Evolutionary conservation across 1,284 basidiomycete species (phyloP).

Genomic region (Austroboletus novae-zelandiae): DNA sequence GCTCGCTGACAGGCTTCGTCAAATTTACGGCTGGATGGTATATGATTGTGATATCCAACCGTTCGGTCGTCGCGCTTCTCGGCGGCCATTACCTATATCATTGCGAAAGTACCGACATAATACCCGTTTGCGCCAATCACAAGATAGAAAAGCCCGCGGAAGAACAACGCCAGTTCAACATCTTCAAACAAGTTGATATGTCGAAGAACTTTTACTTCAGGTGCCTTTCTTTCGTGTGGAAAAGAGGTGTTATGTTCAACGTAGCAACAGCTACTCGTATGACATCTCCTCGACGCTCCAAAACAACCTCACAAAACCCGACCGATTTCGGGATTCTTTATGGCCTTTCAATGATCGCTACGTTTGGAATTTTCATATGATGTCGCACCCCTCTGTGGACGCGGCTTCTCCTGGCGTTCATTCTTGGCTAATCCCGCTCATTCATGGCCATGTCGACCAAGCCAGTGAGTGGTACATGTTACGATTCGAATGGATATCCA

Average conservation of each 20-base stretch:
- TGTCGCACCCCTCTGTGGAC: constrained; percentile 63
- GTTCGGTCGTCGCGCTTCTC: constrained; percentile 89
- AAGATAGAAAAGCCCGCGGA: constrained; percentile 82
- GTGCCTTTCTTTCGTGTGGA: constrained; percentile 39
- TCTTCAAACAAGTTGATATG: constrained; percentile 98
- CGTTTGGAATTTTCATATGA: constrained; percentile 94
- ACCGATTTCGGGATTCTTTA: constrained; percentile 40
- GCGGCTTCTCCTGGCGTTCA: constrained; percentile 31
- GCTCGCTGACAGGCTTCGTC: constrained; percentile 64
- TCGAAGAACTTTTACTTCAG: constrained; percentile 99
- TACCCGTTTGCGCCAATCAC: constrained; percentile 71
- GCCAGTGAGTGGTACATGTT: constrained; percentile 66
- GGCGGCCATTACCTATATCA: constrained; percentile 98
- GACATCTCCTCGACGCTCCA: constrained; percentile 96
- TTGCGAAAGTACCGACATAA: constrained; percentile 88
- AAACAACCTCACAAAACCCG: constrained; percentile 77
- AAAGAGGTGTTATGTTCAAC: constrained; percentile 2
- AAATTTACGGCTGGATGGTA: constrained; percentile 92
- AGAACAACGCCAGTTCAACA: constrained; percentile 81
- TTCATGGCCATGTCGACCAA: constrained; percentile 98
- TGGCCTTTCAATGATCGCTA: constrained; percentile 86
- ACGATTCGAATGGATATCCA: neutral
- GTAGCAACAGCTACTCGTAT: constrained; percentile 79
- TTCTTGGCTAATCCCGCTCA: constrained; percentile 87
- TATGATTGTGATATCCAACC: constrained; percentile 85